Evolutionary conservation across 2,329 filamentous ascomycete species (phyloP), one percentile per base, ranked within the genome.

Genomic region (Penicillium fuscoglaucum): DNA sequence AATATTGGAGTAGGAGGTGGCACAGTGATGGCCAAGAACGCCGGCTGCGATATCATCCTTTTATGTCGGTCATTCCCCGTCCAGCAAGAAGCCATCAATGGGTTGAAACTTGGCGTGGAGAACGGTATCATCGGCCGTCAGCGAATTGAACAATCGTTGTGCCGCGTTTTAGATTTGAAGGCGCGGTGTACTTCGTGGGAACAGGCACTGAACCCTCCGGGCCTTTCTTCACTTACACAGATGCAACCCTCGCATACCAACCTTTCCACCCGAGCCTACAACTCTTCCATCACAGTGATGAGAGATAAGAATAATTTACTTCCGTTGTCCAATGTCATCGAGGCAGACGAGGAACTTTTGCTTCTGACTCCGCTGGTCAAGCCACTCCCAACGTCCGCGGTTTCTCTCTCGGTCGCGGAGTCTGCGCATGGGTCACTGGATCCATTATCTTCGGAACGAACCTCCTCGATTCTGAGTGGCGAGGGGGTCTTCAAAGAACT

Each of bases 1-100:
- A 96, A 97, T 68, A 95, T 98, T 50, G 93, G 93, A n/a, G 92
- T 99, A 19, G 92, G 93, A 66, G 93, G 95, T 41, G 95, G 95
- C 13, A 96, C 93, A 0, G 91, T 98, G 66, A 97, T 97, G 92
- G 95, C 95, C 4, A 90, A 97, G 51, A 95, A 96, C 73, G 93
- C 95, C 33, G 95, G 95, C 15, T 98, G 95, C 71, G 95, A 99
- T 73, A 80, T 98, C 53, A 87, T 97, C 6, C 83, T 97, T 6
- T 84, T 97, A 1, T 98, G 93, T 68, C 87, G 92, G 45, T 92
- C 91, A 6, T 96, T 92, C 66, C 87, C 90, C 39, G 88, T 93
- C 21, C 93, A 98, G 73, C 86, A 95, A 63, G 93, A 98, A 75
- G 93, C 93, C 8, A 90, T 99, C 69, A 90, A 89, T 37, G 93